Percentiles rank a stretch among this genome's conserved stretches.
phyloP scores from a whole-genome alignment of 2,329 filamentous ascomycete genomes.

The Neofusicoccum laricinum region DNA sequence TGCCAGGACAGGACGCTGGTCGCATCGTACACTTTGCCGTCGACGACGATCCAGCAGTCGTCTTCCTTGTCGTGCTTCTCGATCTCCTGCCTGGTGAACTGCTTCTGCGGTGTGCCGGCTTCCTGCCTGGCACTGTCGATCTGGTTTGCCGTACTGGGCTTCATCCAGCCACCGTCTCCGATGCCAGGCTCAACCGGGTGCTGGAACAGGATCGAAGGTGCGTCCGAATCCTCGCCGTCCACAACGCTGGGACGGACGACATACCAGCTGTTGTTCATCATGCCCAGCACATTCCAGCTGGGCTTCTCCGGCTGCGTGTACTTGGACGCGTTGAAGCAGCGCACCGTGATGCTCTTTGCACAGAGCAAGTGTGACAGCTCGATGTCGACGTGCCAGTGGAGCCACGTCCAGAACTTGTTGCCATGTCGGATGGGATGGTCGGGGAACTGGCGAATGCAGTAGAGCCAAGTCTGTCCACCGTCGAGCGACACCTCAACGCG shows the following conservation, averaged over 20 bases:
- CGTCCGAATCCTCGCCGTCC: slow-evolving; percentile 30
- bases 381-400: slow-evolving; percentile 53
- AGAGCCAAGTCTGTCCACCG: slow-evolving; percentile 47
- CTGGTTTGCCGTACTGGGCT: slow-evolving; percentile 45
- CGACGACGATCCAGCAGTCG: slow-evolving; percentile 55
- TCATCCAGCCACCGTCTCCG: slow-evolving; percentile 51
- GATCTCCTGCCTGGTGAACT: slow-evolving; percentile 54
- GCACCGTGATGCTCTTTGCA: slow-evolving; percentile 44
- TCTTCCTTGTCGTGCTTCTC: slow-evolving; percentile 49
- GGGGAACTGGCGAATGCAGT: slow-evolving; percentile 49
- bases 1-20: slow-evolving; percentile 50
- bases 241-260: slow-evolving; percentile 41
- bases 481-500: slow-evolving; percentile 51
- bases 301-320: slow-evolving; percentile 49
- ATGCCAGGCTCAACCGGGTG: slow-evolving; percentile 46
- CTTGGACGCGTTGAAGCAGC: slow-evolving; percentile 51
- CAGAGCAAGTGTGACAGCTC: slow-evolving; percentile 43
- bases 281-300: slow-evolving; percentile 51
- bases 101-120: slow-evolving; percentile 45
- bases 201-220: slow-evolving; percentile 40
- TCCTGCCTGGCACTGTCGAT: slow-evolving; percentile 46
- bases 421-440: slow-evolving; percentile 50
- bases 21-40: slow-evolving; percentile 52
- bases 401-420: slow-evolving; percentile 55
- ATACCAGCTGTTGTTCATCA: slow-evolving; percentile 58